Evolutionary conservation across 768 basidiomycete species (phyloP), one percentile per base, ranked within the genome.

Genomic region (Nidularia sp.): DNA sequence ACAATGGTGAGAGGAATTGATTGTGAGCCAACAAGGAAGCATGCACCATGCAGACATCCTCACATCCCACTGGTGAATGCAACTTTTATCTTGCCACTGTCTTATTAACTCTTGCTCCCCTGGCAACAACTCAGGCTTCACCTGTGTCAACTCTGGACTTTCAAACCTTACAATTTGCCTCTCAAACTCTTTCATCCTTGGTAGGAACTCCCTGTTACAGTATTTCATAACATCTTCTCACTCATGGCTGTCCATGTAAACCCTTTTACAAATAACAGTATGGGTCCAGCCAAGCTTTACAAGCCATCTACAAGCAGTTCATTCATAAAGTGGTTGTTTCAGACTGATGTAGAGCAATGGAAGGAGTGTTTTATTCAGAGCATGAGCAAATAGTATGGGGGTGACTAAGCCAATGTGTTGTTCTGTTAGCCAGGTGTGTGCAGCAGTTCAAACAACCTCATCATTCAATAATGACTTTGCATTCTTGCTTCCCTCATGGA

Each of bases 291-390:
- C 66, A 3, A 77, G 51, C 36, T 63, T 62, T 2, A 59, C 48
- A 39, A 80, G 58, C 75, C 78, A 78, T 1, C 55, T 54, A 7
- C 57, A 47, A 15, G 74, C 76, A 0, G 71, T 78, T 10, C 63
- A 47, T 2, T 56, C 56, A 50, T 62, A 55, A 5, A 72, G 53
- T 0, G 64, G 67, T 9, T 51, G 52, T 29, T 58, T 63, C 0
- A 58, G 51, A 0, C 47, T 48, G 45, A 74, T 67, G 1, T 59
- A 56, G 0, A 74, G 66, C 15, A 60, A 52, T 5, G 67, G 67
- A 6, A 75, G 55, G 42, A 74, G 68, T 1, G 47, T 56, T 3
- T 50, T 35, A 33, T 72, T 65, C 33, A 74, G 50, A 0, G 62
- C 62, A 8, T 53, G 7, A 2, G 56, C 56, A 44, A 75, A 62